Evolutionary conservation across 2,329 filamentous ascomycete genomes (phyloP), one percentile per base, ranked within the genome.

Genomic region (Talaromyces sp.): DNA sequence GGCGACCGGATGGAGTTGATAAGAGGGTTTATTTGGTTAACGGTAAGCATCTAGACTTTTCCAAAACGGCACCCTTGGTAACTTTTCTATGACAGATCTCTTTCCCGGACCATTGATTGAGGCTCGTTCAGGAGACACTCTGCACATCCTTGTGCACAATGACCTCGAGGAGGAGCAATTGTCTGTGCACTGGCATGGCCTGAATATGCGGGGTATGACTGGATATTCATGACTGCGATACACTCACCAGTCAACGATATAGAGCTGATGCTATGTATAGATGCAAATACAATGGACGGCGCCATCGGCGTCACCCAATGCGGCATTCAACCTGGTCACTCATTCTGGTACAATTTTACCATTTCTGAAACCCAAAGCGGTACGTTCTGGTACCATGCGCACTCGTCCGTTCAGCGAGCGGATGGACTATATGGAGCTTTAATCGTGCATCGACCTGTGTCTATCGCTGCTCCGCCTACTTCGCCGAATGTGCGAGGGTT

Each of bases 271-370:
- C 0, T 23, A 16, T 48, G 6, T 5, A 16, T 33, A 69, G 69
- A 57, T 44, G 63, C 63, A 11, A 70, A 70, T 63, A 55, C 64
- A 28, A 72, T 71, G 70, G 70, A 72, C 60, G 70, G 70, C n/a
- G 84, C 87, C 0, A 74, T 78, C 1, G 81, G 82, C 61, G 85
- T 89, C 25, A 84, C 86, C 0, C 89, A 92, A 72, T 92, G 89
- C 67, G 73, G 82, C 1, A 87, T 92, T 63, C 79, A 81, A 0
- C 83, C 88, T 0, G 89, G 88, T 3, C 75, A 77, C 8, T 69
- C 67, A n/a, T 79, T 78, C 64, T 69, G 72, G 46, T 80, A 80
- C 63, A 71, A 76, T 33, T 70, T 82, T 68, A 77, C 73, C 7
- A 74, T 77, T 37, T 69, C 75, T 1, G 50, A 65, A 8, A 66